These are phyloP conservation scores for sweet orange (Citrus sinensis) DNA, from an alignment of 345 rosid genomes.

Conservation along the genomic window DVS_A1.0 CM039163.1:46359001-46359500, in stretches of 20 bases:
- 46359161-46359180: background rate
- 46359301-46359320: background rate
- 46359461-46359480: background rate
- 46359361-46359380: background rate
- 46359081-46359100: background rate
- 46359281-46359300: background rate
- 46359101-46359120: background rate
- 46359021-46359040: background rate
- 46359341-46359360: background rate
- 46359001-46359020: background rate
- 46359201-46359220: background rate
- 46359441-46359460: background rate
- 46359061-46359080: background rate
- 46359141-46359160: background rate
- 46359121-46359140: background rate
- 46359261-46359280: background rate
- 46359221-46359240: too few species aligned
- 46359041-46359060: background rate
- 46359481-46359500: slow-evolving; percentile 10
- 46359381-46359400: background rate
- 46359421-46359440: background rate
- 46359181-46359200: background rate
- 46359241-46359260: too few species aligned
- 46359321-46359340: background rate
- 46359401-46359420: background rate